Evolutionary conservation across 495 filamentous ascomycete genomes (phyloP), one percentile per base, ranked within the genome.

Genomic region (Penicillium ucsense): DNA sequence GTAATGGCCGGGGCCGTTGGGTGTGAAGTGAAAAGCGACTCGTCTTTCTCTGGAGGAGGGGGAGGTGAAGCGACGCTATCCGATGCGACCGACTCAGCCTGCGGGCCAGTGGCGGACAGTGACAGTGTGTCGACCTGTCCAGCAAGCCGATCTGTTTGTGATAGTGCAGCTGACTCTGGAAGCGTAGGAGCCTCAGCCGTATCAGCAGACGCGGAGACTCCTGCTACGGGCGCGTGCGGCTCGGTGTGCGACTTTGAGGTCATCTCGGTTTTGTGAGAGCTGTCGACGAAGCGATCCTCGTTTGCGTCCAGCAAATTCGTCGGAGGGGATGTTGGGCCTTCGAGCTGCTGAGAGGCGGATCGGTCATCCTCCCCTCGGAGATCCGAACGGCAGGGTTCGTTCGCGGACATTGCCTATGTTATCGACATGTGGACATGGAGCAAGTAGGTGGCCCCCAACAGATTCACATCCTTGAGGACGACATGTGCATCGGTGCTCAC

Each of bases 11-110:
- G 39, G 10, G n/a, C 39, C 10, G 78, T 81, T 29, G 83, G 73
- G 48, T 82, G 82, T 35, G 81, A 76, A 50, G 83, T 83, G 38
- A 84, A 64, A 55, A 89, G 88, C 4, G 70, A 48, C 28, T 74
- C 66, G 49, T 78, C 73, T 51, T 77, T 77, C 7, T 67, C 62
- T 5, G 68, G 71, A 5, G 62, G 69, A 4, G 68, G 61, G 49
- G 70, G 70, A 6, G 67, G 62, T 45, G 67, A 62, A 41, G 64
- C 62, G 27, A 55, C 50, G 29, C 61, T 61, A 29, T 56, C 32
- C 31, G 41, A 47, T 6, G 52, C 43, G 27, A 51, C 38, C 12
- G 47, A 37, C 43, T 38, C 34, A 41, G 50, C 40, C 12, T 61
- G 54, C 9, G 62, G 35, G 28, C 41, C 50, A 12, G 35, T 50